Percentiles rank a stretch among this genome's conserved stretches.
phyloP scores from a whole-genome alignment of 148 eudicot species.

The Camellia japonica region DNA sequence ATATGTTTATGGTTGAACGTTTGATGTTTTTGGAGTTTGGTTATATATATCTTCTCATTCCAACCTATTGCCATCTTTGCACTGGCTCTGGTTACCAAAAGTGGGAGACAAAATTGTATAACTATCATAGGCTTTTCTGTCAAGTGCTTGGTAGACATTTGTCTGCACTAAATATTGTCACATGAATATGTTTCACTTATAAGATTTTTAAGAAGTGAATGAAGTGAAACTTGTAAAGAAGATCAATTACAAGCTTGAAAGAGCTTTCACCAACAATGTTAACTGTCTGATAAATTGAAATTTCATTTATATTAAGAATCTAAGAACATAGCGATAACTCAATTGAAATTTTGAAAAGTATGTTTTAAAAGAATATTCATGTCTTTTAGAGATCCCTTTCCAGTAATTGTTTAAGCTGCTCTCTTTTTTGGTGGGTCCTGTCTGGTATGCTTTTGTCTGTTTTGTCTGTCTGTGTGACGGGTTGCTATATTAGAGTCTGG shows the following conservation, averaged over 20 bases:
- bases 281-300: too few relatives aligned
- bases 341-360: too few relatives aligned
- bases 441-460: too few relatives aligned
- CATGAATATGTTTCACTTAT: not conserved
- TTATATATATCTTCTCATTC: too few relatives aligned
- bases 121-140: not conserved
- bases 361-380: too few relatives aligned
- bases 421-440: too few relatives aligned
- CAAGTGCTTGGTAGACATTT: conserved; percentile 7
- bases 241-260: conserved; percentile 2
- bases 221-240: not conserved
- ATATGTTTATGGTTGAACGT: not conserved
- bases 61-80: not conserved
- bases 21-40: not conserved
- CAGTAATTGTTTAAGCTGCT: too few relatives aligned
- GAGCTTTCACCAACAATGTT: not conserved
- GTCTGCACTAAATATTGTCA: not conserved
- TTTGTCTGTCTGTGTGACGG: too few relatives aligned
- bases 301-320: too few relatives aligned
- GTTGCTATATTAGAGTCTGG: too few relatives aligned
- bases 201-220: not conserved
- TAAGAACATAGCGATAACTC: too few relatives aligned
- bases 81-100: not conserved
- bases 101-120: not conserved
- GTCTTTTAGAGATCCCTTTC: too few relatives aligned